A percentile compares a stretch with the other conserved stretches of the same genome.
phyloP scores from a whole-genome alignment of 345 rosid genomes.

The Lepidium africanum region DNA sequence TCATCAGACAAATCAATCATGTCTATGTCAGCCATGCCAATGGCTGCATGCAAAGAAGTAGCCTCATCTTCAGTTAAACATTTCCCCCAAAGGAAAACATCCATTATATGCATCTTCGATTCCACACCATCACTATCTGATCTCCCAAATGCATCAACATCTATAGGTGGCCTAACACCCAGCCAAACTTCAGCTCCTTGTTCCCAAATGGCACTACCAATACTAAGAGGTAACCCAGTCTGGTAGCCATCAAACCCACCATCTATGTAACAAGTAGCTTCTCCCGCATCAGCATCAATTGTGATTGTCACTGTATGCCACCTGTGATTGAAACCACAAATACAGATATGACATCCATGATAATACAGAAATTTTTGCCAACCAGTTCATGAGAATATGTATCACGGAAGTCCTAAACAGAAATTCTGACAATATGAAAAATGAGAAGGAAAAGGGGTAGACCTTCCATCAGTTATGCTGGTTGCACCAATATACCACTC shows the following conservation, averaged over 20 bases:
- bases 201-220: conserved; percentile 74
- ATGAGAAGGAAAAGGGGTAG: conserved; percentile 1
- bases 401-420: neutral
- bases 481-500: conserved; percentile 99
- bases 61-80: conserved; percentile 94
- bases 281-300: conserved; percentile 86
- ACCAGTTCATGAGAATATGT: neutral
- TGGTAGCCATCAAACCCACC: conserved; percentile 95
- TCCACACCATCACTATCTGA: conserved; percentile 99
- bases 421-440: neutral
- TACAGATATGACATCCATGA: neutral
- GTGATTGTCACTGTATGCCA: conserved; percentile 99
- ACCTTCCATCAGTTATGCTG: conserved; percentile 99
- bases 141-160: conserved; percentile 93
- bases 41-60: conserved; percentile 68
- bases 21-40: conserved; percentile 63
- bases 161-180: conserved; percentile 91
- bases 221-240: conserved; percentile 58
- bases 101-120: conserved; percentile 99
- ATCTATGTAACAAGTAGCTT: conserved; percentile 94
- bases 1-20: conserved; percentile 83
- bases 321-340: conserved; percentile 37
- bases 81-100: conserved; percentile 97
- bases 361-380: neutral
- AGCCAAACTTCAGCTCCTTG: conserved; percentile 89